Evolutionary conservation across 257 asterid species (phyloP).

Genomic region (Petrea volubilis): DNA sequence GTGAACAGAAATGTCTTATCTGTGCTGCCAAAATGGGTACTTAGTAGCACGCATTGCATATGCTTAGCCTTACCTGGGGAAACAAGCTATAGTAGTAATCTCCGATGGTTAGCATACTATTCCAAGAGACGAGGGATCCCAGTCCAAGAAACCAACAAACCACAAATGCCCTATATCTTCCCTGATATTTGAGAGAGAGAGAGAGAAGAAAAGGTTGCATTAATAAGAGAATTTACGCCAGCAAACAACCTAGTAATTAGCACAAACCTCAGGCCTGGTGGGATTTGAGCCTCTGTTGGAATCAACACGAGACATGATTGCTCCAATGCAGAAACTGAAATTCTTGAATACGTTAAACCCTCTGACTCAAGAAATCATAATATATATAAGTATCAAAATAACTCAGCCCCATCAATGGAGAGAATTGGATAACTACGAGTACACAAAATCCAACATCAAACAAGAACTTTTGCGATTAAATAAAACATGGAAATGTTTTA

Average conservation of each 20-base stretch:
- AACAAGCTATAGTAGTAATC: conserved; percentile 71
- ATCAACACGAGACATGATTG: conserved; percentile 24
- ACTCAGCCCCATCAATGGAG: neutral
- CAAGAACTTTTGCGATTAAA: neutral
- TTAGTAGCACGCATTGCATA: too few species aligned
- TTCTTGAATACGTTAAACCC: neutral
- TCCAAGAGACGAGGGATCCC: conserved; percentile 85
- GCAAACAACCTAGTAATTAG: neutral
- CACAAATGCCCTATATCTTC: conserved; percentile 49
- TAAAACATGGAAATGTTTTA: neutral
- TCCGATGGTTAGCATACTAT: conserved; percentile 72
- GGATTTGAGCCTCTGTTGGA: conserved; percentile 32
- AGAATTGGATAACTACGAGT: too few species aligned
- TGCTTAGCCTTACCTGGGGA: conserved; percentile 59
- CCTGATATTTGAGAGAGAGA: conserved; percentile 45
- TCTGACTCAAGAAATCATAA: neutral
- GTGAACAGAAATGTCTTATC: too few species aligned
- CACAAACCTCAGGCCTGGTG: conserved; percentile 72
- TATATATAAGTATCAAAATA: neutral
- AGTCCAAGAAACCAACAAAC: conserved; percentile 83
- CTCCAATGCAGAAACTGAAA: conserved; percentile 2
- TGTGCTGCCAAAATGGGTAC: too few species aligned
- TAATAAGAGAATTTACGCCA: neutral
- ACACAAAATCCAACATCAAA: neutral
- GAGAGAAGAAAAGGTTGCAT: neutral